A percentile compares a stretch with the other conserved stretches of the same genome.
These are phyloP conservation scores for Rusavskia elegans DNA, from an alignment of 495 filamentous ascomycete genomes.

Conservation along the genomic window DNA sequence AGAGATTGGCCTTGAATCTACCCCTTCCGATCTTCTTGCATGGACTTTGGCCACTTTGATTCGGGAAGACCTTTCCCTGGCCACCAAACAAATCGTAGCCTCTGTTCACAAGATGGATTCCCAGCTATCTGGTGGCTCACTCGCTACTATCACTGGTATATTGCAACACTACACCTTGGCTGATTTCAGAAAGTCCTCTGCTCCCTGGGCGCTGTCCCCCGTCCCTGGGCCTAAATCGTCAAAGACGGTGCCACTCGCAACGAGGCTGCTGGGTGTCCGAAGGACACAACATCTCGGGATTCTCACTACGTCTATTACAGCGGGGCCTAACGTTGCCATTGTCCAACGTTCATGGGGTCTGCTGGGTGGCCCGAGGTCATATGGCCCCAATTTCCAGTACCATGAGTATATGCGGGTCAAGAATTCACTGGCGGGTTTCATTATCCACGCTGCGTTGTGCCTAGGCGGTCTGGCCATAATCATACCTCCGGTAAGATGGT, in stretches of 20 bases:
- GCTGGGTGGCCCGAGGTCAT: conserved; percentile 39
- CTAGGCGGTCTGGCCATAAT: conserved; percentile 31
- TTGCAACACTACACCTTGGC: conserved; percentile 43
- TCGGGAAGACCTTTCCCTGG: conserved; percentile 37
- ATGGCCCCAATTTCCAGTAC: conserved; percentile 61
- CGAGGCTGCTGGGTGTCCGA: conserved; percentile 43
- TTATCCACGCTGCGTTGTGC: conserved; percentile 39
- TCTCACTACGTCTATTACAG: conserved; percentile 43
- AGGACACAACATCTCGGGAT: conserved; percentile 49
- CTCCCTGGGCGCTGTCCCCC: conserved; percentile 54
- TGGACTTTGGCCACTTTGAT: conserved; percentile 52
- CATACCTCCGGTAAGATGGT: conserved; percentile 36
- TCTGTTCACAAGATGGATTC: conserved; percentile 48
- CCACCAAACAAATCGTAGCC: conserved; percentile 41
- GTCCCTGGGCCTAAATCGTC: conserved; percentile 27
- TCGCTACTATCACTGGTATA: conserved; percentile 45
- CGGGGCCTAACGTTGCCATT: conserved; percentile 43
- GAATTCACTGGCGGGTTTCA: conserved; percentile 39
- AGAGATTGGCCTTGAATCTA: conserved; percentile 72
- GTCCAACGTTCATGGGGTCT: conserved; percentile 69
- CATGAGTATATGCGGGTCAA: conserved; percentile 48
- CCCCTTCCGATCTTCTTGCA: conserved; percentile 64
- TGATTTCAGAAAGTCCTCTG: conserved; percentile 36
- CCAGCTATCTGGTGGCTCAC: conserved; percentile 59
- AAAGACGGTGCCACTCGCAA: conserved; percentile 15